These are phyloP conservation scores for Boletus rufocinnamomeus DNA, from an alignment of 768 basidiomycete genomes.

Conservation along the genomic window DNA sequence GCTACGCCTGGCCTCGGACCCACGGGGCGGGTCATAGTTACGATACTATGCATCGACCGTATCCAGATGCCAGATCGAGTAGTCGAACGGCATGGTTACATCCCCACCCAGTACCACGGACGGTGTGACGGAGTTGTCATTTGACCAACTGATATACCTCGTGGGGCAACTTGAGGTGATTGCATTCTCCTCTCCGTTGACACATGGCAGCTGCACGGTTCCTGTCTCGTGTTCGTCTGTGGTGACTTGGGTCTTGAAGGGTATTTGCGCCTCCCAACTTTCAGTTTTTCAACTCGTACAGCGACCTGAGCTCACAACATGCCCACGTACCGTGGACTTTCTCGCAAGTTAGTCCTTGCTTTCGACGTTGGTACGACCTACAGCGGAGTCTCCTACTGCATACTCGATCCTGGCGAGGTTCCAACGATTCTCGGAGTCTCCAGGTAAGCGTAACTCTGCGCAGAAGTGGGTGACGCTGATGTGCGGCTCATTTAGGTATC, in stretches of 20 bases:
- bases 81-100: no score
- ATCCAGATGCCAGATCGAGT: no score
- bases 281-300: background rate
- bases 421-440: conserved; percentile 32
- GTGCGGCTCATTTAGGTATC: conserved; percentile 38
- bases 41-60: no score
- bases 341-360: conserved; percentile 45
- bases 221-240: background rate
- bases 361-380: conserved; percentile 49
- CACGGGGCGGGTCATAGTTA: no score
- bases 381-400: conserved; percentile 41
- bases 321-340: conserved; percentile 37
- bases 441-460: conserved; percentile 20
- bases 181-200: background rate
- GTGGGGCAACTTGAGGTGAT: no score
- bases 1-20: no score
- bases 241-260: background rate
- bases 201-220: background rate
- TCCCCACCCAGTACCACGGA: no score
- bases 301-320: conserved; percentile 18
- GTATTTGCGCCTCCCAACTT: background rate
- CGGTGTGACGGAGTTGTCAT: no score
- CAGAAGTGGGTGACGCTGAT: background rate
- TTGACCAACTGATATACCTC: no score
- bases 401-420: conserved; percentile 38